Base-by-base conservation (phyloP, 1,139 yeast species). In the Hansenula sp. region DNA sequence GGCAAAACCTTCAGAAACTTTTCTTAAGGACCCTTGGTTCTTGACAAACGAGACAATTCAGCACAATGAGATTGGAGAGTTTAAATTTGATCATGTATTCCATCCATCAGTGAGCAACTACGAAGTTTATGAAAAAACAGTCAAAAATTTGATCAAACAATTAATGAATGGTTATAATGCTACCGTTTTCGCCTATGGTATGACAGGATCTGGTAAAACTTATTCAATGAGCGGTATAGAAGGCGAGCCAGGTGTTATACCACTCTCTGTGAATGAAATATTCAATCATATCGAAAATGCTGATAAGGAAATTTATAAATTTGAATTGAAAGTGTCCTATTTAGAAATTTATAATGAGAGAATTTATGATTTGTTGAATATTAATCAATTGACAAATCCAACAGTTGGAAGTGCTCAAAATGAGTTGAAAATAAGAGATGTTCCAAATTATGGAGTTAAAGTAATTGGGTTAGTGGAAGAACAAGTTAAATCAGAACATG, bases 181-280 rank as follows among this genome's bases (percentile, higher is more conserved):
- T 10, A 90, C 96, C 0, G 81, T 90, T 1, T 88, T 90, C 61
- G 96, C 96, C 2, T 88, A 89, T 57, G 95, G 96, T 37, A 86
- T 86, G 90, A 88, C 97, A 0, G 97, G 97, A 0, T 87, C 96
- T 1, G 97, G 97, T 26, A 90, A 90, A 60, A 90, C 97, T 0
- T 84, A 78, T 57, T 82, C 95, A 3, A 88, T 90, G 96, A 84
- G 84, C 48, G 96, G 96, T 27, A 68, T 73, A 12, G 68, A 65
- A 0, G 51, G 58, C 1, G 88, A 85, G 50, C 82, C 86, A 0
- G 97, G 97, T 21, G 74, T 89, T 43, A 87, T 89, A 33, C 83
- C 85, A 20, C 66, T 82, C 32, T 84, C 96, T 1, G 80, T 84
- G 5, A 71, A 73, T 44, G 81, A 83, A 39, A 73, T 89, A 7